These are phyloP conservation scores for Amanita exitialis DNA, from an alignment of 768 basidiomycete species.

Conservation along the genomic window DNA sequence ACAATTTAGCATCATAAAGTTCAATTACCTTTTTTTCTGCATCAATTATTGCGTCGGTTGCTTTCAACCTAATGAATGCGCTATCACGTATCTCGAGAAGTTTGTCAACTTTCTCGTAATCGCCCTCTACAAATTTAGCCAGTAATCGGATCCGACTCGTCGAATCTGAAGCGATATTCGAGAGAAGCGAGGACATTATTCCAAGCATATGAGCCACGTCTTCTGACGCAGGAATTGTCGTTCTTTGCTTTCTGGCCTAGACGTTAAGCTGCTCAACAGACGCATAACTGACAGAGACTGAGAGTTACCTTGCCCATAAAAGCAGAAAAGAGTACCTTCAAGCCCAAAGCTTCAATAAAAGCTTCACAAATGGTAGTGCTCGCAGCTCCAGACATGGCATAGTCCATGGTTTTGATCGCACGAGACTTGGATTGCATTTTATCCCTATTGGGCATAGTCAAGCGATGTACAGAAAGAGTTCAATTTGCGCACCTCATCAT, in stretches of 20 bases:
- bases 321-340: slow-evolving; percentile 83
- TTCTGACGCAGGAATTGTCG: slow-evolving; percentile 50
- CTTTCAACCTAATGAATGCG: slow-evolving; percentile 48
- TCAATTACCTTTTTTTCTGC: slow-evolving; percentile 50
- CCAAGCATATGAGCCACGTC: slow-evolving; percentile 85
- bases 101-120: slow-evolving; percentile 93
- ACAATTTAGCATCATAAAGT: background rate
- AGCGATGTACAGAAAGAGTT: background rate
- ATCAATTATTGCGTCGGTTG: slow-evolving; percentile 58
- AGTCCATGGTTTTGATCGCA: slow-evolving; percentile 85
- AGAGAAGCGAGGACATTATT: slow-evolving; percentile 79
- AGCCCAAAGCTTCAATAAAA: slow-evolving; percentile 80
- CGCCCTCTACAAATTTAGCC: slow-evolving; percentile 86
- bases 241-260: slow-evolving; percentile 56
- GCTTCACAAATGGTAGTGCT: slow-evolving; percentile 65
- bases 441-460: slow-evolving; percentile 37
- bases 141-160: slow-evolving; percentile 70
- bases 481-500: slow-evolving; percentile 75
- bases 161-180: slow-evolving; percentile 81
- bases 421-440: slow-evolving; percentile 73
- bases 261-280: background rate
- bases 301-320: slow-evolving; percentile 84
- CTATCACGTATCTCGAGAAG: slow-evolving; percentile 79
- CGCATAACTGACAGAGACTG: background rate
- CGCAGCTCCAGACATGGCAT: slow-evolving; percentile 74